Base-by-base conservation (phyloP, 352 stramenopile genomes). In the Lagenidium giganteum region DNA sequence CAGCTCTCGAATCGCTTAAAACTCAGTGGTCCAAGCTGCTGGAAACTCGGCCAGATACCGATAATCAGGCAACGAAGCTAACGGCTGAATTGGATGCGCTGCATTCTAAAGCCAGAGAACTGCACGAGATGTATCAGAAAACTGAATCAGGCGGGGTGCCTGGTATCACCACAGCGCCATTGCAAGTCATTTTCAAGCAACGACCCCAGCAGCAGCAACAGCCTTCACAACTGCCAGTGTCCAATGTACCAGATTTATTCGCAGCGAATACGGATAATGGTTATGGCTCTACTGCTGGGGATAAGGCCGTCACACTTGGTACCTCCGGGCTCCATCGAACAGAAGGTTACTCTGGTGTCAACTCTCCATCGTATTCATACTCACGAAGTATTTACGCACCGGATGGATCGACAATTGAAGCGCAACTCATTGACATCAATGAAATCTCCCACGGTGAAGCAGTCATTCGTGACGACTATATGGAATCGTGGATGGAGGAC, bases 171-270 rank as follows among this genome's bases (percentile, higher is more conserved):
- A 56, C 51, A 25, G 47, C 74, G 30, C 82, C 79, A 24, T 56
- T 90, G 23, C 82, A 93, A 56, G 51, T 93, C 40, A 86, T 93
- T 20, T 93, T 89, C 51, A 91, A 91, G 50, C 82, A 91, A 36
- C 74, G 82, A 21, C 76, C 77, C 18, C 77, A 90, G 31, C 57
- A 76, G 39, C 46, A 57, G 17, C 42, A 48, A 32, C 41, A 49
- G 13, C 26, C 46, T 5, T 20, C 41, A 42, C 37, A 47, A 34
- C 26, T 25, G 23, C 29, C 27, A 8, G 16, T 26, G 21, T 29
- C 29, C 20, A 5, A 22, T 13, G 5, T 9, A 4, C 29, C 42
- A 23, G 35, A 52, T 52, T 28, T 37, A 1, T 61, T 61, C 31
- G 36, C 41, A 23, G 29, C 54, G 8, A 33, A n/a, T n/a, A n/a